Conservation (phyloP, 179 eudicot species). For the Spinacia oleracea region DNA sequence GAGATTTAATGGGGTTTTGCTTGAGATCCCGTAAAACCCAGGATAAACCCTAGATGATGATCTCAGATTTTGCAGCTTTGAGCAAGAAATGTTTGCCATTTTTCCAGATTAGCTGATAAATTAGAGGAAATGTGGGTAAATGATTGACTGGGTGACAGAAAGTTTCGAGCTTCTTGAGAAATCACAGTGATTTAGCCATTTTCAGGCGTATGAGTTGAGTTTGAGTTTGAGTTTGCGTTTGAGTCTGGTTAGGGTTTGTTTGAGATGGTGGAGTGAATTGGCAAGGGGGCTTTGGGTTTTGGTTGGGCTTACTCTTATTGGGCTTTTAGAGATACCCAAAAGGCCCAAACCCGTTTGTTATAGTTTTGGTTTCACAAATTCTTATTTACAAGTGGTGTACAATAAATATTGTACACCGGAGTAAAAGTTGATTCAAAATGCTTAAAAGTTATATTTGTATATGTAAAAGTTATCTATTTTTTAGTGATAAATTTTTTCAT, state of each 20-base stretch:
- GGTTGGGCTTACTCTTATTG: neutral
- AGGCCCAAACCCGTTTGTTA: no score
- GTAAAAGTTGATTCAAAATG: no score
- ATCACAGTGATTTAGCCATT: neutral
- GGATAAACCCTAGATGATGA: slow-evolving; percentile 36
- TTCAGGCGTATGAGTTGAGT: neutral
- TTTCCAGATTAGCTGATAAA: neutral
- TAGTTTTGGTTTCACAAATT: no score
- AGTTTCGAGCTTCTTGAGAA: no score
- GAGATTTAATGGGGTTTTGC: slow-evolving; percentile 35
- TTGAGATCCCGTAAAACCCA: slow-evolving; percentile 34
- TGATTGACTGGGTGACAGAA: neutral
- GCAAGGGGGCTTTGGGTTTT: neutral
- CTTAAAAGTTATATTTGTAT: no score
- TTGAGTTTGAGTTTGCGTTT: no score
- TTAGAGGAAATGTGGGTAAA: neutral
- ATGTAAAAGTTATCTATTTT: no score
- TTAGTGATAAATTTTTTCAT: no score
- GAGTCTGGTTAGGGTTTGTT: neutral
- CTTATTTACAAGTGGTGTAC: no score
- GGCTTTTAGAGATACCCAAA: neutral
- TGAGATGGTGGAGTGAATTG: no score
- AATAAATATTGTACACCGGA: no score
- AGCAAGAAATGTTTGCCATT: slow-evolving; percentile 27
- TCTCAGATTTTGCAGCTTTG: slow-evolving; percentile 31